Evolutionary conservation across 1,284 basidiomycete genomes (phyloP).

Genomic region (Amylostereum areolatum): DNA sequence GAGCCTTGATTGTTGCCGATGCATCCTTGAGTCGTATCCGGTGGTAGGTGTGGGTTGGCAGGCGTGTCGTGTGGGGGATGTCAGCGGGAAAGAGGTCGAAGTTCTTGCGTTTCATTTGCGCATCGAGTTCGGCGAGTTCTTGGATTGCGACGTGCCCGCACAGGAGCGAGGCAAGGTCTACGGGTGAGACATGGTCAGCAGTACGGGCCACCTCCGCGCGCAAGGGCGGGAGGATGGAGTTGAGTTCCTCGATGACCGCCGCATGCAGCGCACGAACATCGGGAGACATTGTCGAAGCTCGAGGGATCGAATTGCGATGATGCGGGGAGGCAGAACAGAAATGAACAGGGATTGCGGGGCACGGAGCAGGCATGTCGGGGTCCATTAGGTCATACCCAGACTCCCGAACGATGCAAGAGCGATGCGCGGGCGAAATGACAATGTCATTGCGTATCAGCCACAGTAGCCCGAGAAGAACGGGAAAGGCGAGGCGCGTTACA

Average conservation of each 20-base stretch:
- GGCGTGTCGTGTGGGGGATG: conserved; percentile 8
- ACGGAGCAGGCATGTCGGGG: not conserved
- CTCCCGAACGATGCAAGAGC: conserved; percentile 17
- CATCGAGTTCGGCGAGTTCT: conserved; percentile 3
- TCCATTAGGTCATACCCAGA: conserved; percentile 17
- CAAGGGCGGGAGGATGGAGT: too few species aligned
- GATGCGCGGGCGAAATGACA: conserved; percentile 15
- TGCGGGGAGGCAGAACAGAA: too few species aligned
- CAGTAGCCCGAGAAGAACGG: conserved; percentile 21
- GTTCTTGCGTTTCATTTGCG: conserved; percentile 11
- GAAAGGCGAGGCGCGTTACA: conserved; percentile 14
- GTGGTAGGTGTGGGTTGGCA: conserved; percentile 21
- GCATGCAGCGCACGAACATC: too few species aligned
- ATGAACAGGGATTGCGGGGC: not conserved
- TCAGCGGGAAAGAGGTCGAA: conserved; percentile 11
- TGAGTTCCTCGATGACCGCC: too few species aligned
- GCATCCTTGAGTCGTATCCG: conserved; percentile 20
- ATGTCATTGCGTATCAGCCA: conserved; percentile 19
- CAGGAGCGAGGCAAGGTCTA: conserved; percentile 12
- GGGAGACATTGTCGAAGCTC: too few species aligned
- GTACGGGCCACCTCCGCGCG: too few species aligned
- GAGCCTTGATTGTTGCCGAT: conserved; percentile 11
- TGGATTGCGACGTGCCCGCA: conserved; percentile 6
- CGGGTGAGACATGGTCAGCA: conserved; percentile 5
- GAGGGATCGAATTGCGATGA: too few species aligned